Evolutionary conservation across 768 basidiomycete species (phyloP), one percentile per base, ranked within the genome.

Genomic region (Floccularia luteovirens): DNA sequence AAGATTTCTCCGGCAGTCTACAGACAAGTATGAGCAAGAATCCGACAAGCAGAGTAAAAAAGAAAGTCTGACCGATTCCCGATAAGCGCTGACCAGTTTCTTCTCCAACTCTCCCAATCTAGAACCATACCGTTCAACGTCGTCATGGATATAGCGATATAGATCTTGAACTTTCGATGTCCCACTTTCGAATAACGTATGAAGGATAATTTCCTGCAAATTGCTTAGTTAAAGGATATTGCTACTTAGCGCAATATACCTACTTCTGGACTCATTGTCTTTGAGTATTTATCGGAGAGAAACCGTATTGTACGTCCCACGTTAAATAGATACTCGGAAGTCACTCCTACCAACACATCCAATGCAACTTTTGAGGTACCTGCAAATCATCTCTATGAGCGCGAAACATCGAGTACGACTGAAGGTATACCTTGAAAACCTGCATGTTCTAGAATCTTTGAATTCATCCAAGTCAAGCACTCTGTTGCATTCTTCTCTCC

Each of bases 111-210:
- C 92, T 1, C 59, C 52, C 16, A 98, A 62, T 36, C 90, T 77
- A 6, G 69, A 58, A 5, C 90, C 88, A 52, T 94, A 82, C 32
- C 88, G 73, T 49, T 90, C 69, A 28, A 98, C 72, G 44, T 96
- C 94, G 45, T 97, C 92, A 36, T 77, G 77, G 54, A 97, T 77
- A 55, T 96, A 92, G 10, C 80, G 72, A 49, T 93, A 90, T 1
- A 98, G 73, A 45, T 88, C 83, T 51, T 79, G 71, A 6, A 91
- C 64, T 41, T 78, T 74, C 0, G 88, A 77, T 5, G 75, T 78
- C 3, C 93, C 93, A 44, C 85, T 88, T 61, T 96, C 90, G 48
- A 92, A 89, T 13, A 97, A 64, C 0, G 90, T 85, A 56, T 94
- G 90, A 1, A 92, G 71, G 25, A 94, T 80, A 24, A 96, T 93